phyloP scores from a whole-genome alignment of 208 protist species.

The Leptomonas pyrrhocoris region DNA sequence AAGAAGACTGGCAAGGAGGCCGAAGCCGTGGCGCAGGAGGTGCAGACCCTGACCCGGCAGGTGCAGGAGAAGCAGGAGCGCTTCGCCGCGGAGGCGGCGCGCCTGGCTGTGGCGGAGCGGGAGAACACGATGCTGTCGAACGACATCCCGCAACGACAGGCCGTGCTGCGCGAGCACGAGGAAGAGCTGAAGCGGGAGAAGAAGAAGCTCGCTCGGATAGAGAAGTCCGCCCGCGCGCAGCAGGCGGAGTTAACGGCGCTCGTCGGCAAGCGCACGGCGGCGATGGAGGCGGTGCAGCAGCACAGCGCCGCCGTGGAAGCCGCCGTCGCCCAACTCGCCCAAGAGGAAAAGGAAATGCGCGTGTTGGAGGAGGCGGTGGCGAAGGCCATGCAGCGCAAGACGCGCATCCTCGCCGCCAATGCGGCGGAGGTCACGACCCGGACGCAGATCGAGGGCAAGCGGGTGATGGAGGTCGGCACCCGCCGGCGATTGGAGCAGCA shows the following conservation, averaged over 20 bases:
- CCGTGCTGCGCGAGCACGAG: slow-evolving; percentile 77
- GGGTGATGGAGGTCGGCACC: slow-evolving; percentile 89
- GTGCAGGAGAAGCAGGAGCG: slow-evolving; percentile 78
- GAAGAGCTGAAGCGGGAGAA: slow-evolving; percentile 62
- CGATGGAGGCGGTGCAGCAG: slow-evolving; percentile 56
- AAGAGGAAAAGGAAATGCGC: slow-evolving; percentile 73
- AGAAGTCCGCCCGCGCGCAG: slow-evolving; percentile 57
- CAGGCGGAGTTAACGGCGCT: slow-evolving; percentile 59
- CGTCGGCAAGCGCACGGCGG: slow-evolving; percentile 50
- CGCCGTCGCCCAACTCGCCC: slow-evolving; percentile 54
- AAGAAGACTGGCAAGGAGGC: slow-evolving; percentile 37
- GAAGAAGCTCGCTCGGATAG: slow-evolving; percentile 34
- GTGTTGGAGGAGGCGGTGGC: slow-evolving; percentile 61
- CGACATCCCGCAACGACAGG: slow-evolving; percentile 84
- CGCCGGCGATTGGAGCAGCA: slow-evolving; percentile 90
- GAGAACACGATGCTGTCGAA: slow-evolving; percentile 83
- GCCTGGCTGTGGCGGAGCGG: slow-evolving; percentile 77
- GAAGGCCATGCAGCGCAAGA: slow-evolving; percentile 71
- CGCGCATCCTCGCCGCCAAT: slow-evolving; percentile 65
- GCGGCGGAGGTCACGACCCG: slow-evolving; percentile 60
- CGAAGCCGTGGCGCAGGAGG: slow-evolving; percentile 45
- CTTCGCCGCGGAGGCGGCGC: slow-evolving; percentile 72
- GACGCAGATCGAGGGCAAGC: slow-evolving; percentile 60
- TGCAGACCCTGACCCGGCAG: slow-evolving; percentile 41
- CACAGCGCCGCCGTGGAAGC: slow-evolving; percentile 57